Evolutionary conservation across 2,329 filamentous ascomycete genomes (phyloP).

Genomic region (Juglanconis sp.): DNA sequence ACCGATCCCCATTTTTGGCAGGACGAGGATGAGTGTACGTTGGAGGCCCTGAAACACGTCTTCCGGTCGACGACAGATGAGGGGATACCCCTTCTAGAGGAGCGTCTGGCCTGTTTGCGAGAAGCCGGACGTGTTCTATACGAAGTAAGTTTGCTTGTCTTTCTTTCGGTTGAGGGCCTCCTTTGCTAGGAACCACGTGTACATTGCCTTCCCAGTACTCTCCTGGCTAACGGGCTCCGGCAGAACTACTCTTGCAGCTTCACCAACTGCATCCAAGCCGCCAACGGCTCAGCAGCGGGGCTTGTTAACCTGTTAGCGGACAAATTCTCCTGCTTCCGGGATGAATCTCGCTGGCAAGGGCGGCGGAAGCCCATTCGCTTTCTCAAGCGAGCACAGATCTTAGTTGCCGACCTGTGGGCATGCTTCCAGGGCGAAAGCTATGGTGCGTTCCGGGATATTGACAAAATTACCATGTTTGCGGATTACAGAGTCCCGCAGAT

Average conservation of each 20-base stretch:
- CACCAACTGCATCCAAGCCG: slow-evolving; percentile 67
- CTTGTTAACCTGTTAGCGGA: slow-evolving; percentile 83
- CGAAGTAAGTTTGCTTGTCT: slow-evolving; percentile 50
- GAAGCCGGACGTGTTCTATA: slow-evolving; percentile 80
- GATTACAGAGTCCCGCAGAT: slow-evolving; percentile 97
- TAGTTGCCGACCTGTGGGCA: slow-evolving; percentile 95
- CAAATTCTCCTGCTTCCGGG: slow-evolving; percentile 81
- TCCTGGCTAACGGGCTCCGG: slow-evolving; percentile 20
- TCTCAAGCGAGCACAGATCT: slow-evolving; percentile 91
- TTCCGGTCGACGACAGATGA: slow-evolving; percentile 87
- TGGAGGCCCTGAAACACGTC: slow-evolving; percentile 69
- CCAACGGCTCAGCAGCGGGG: slow-evolving; percentile 73
- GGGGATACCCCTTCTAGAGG: slow-evolving; percentile 77
- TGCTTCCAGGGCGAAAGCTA: slow-evolving; percentile 80
- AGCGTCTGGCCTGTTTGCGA: slow-evolving; percentile 74
- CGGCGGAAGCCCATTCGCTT: slow-evolving; percentile 69
- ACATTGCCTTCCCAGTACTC: slow-evolving; percentile 15
- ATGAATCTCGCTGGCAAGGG: slow-evolving; percentile 73
- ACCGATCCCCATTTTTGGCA: slow-evolving; percentile 87
- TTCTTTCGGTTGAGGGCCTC: not conserved
- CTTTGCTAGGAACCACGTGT: slow-evolving; percentile 16
- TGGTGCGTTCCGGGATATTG: slow-evolving; percentile 83
- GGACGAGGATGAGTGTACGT: slow-evolving; percentile 69
- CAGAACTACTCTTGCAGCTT: slow-evolving; percentile 77
- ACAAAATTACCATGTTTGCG: slow-evolving; percentile 97